Conservation (phyloP, 805 yeast species). For the Peterozyma toletana region DNA sequence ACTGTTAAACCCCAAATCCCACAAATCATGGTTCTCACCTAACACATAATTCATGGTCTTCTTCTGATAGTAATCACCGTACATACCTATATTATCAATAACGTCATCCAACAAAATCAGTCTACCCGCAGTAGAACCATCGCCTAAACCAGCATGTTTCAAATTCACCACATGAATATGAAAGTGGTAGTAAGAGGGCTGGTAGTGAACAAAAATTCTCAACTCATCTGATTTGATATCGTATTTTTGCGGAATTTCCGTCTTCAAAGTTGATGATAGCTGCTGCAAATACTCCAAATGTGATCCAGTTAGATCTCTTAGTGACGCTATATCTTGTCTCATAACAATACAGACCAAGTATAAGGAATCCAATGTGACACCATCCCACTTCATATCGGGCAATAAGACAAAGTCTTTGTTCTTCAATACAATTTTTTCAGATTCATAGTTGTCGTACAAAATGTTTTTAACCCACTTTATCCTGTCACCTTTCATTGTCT, state of each 20-base stretch:
- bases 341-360: conserved; percentile 75
- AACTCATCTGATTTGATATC: conserved; percentile 46
- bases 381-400: conserved; percentile 98
- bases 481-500: conserved; percentile 67
- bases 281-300: conserved; percentile 55
- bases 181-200: conserved; percentile 93
- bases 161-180: conserved; percentile 86
- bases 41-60: conserved; percentile 58
- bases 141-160: conserved; percentile 58
- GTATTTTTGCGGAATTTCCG: conserved; percentile 41
- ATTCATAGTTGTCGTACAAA: conserved; percentile 72
- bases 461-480: conserved; percentile 89
- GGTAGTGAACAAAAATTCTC: conserved; percentile 83
- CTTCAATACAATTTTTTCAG: conserved; percentile 69
- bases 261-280: conserved; percentile 37
- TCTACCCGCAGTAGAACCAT: conserved; percentile 67
- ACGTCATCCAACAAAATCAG: conserved; percentile 78
- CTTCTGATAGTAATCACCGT: conserved; percentile 51
- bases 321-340: conserved; percentile 58
- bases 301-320: conserved; percentile 60
- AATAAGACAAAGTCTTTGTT: conserved; percentile 67
- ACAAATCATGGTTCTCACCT: conserved; percentile 74
- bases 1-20: conserved; percentile 33
- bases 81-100: conserved; percentile 56
- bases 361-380: conserved; percentile 55